phyloP scores from a whole-genome alignment of 2,329 filamentous ascomycete genomes.

The Cadophora gregata region DNA sequence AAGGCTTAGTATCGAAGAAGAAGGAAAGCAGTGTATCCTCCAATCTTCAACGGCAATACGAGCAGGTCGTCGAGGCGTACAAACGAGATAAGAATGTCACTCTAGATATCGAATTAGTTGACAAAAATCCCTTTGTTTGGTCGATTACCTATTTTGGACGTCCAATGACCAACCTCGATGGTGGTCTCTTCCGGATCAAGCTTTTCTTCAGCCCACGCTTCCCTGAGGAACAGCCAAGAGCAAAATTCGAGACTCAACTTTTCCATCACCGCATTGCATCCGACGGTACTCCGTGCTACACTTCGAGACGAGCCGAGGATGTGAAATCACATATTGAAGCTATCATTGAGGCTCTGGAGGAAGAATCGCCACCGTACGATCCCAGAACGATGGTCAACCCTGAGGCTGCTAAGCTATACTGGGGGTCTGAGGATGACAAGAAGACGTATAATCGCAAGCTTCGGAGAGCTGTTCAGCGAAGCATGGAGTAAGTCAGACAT shows the following conservation, averaged over 20 bases:
- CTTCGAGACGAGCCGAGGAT: slow-evolving; percentile 73
- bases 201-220: slow-evolving; percentile 84
- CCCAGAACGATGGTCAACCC: slow-evolving; percentile 86
- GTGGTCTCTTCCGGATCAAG: slow-evolving; percentile 83
- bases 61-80: slow-evolving; percentile 79
- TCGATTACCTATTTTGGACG: slow-evolving; percentile 85
- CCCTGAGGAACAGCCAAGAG: slow-evolving; percentile 85
- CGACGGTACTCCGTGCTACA: slow-evolving; percentile 85
- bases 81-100: slow-evolving; percentile 72
- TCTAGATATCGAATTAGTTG: slow-evolving; percentile 76
- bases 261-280: slow-evolving; percentile 88
- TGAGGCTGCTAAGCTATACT: slow-evolving; percentile 85
- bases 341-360: slow-evolving; percentile 82
- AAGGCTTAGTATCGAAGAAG: slow-evolving; percentile 67
- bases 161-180: slow-evolving; percentile 92
- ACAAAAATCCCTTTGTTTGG: slow-evolving; percentile 92
- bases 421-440: slow-evolving; percentile 79
- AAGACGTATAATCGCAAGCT: slow-evolving; percentile 85
- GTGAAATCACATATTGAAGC: slow-evolving; percentile 83
- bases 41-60: slow-evolving; percentile 83
- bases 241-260: slow-evolving; percentile 78
- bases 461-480: slow-evolving; percentile 76
- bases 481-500: slow-evolving; percentile 57
- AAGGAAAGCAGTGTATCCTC: slow-evolving; percentile 78
- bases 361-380: slow-evolving; percentile 87